phyloP scores from a whole-genome alignment of 2,329 filamentous ascomycete genomes.

The Hymenotorrendiella dingleyae region DNA sequence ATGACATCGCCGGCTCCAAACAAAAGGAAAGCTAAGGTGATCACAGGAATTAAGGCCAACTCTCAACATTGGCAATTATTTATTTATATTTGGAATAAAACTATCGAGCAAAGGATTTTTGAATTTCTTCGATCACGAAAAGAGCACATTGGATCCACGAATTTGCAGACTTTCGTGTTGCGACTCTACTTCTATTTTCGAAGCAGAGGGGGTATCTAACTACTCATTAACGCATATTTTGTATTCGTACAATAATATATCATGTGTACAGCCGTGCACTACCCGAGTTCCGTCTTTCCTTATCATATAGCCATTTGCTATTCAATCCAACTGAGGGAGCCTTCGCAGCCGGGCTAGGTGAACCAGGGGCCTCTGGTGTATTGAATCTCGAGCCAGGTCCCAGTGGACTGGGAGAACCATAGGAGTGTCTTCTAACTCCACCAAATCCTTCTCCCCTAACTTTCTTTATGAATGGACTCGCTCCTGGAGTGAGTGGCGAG shows the following conservation, averaged over 20 bases:
- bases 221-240: slow-evolving; percentile 13
- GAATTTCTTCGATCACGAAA: neutral
- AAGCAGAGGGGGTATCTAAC: slow-evolving; percentile 23
- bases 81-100: too few species aligned
- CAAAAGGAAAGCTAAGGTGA: neutral
- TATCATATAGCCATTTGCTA: slow-evolving; percentile 94
- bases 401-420: slow-evolving; percentile 51
- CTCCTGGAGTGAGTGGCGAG: slow-evolving; percentile 44
- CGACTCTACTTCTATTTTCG: neutral
- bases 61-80: too few species aligned
- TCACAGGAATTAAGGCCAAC: too few species aligned
- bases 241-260: slow-evolving; percentile 4
- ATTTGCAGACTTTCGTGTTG: neutral
- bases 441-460: slow-evolving; percentile 43
- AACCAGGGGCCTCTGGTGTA: slow-evolving; percentile 50
- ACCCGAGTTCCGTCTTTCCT: slow-evolving; percentile 46
- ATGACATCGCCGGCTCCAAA: neutral
- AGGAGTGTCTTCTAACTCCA: slow-evolving; percentile 54
- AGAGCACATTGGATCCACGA: neutral
- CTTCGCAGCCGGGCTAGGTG: slow-evolving; percentile 65
- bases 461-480: slow-evolving; percentile 62
- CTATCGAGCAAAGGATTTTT: too few species aligned
- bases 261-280: slow-evolving; percentile 26
- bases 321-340: slow-evolving; percentile 73
- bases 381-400: slow-evolving; percentile 36